A percentile compares a stretch with the other conserved stretches of the same genome.
Evolutionary conservation across 116 monocot genomes (phyloP).

Genomic region (Dioscorea cayenensis): DNA sequence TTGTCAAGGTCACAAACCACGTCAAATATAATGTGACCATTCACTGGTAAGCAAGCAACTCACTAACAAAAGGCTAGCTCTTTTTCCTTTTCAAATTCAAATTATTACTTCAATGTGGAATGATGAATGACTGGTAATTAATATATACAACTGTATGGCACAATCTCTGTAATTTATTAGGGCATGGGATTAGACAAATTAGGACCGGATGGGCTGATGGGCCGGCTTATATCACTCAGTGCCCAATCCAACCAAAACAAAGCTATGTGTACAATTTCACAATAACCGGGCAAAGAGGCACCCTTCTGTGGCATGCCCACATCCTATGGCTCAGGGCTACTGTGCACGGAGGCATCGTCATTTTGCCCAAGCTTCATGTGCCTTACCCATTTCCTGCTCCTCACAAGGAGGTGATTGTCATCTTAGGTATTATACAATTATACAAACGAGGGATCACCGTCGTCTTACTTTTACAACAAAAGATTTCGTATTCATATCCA

Average conservation of each 20-base stretch:
- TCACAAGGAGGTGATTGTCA: slow-evolving; percentile 22
- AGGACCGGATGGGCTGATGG: slow-evolving; percentile 53
- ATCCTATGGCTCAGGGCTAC: slow-evolving; percentile 48
- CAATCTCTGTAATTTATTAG: slow-evolving; percentile 5
- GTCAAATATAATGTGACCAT: slow-evolving; percentile 46
- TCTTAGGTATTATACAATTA: slow-evolving; percentile 22
- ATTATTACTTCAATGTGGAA: background rate
- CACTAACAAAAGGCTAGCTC: too few relatives aligned
- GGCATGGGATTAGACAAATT: slow-evolving; percentile 40
- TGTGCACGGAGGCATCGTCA: slow-evolving; percentile 43
- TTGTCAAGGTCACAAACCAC: slow-evolving; percentile 43
- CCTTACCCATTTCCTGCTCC: slow-evolving; percentile 43
- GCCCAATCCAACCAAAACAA: slow-evolving; percentile 35
- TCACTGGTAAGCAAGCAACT: slow-evolving; percentile 35
- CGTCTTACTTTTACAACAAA: background rate
- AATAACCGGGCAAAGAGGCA: slow-evolving; percentile 39
- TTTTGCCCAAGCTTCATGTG: slow-evolving; percentile 30
- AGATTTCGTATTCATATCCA: background rate
- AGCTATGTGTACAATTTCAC: slow-evolving; percentile 53
- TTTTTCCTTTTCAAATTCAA: background rate
- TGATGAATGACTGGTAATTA: too few relatives aligned
- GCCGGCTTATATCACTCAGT: slow-evolving; percentile 51
- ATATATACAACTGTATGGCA: too few relatives aligned
- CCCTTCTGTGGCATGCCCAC: slow-evolving; percentile 52
- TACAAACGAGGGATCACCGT: background rate